Evolutionary conservation across 805 yeast genomes (phyloP).

Genomic region (Barnettozyma sp.): DNA sequence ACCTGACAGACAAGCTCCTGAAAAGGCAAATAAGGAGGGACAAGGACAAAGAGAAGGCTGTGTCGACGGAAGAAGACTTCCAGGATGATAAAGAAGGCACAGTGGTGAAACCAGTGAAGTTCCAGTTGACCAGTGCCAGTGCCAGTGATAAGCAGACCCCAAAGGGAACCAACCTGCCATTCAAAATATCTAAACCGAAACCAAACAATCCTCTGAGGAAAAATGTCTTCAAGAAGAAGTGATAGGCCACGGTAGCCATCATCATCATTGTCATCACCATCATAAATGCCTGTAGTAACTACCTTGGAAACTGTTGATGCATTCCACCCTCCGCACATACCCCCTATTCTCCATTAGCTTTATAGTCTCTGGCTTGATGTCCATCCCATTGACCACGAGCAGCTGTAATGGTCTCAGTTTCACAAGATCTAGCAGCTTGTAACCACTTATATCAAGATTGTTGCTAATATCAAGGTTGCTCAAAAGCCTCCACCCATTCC

Average conservation of each 20-base stretch:
- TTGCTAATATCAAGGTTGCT: conserved; percentile 21
- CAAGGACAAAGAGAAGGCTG: conserved; percentile 10
- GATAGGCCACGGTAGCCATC: no score
- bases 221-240: conserved; percentile 8
- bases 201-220: conserved; percentile 16
- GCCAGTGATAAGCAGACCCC: conserved; percentile 1
- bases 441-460: conserved; percentile 19
- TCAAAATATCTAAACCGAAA: conserved; percentile 16
- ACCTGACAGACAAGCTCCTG: conserved; percentile 33
- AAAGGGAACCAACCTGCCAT: conserved; percentile 15
- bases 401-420: conserved; percentile 10
- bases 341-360: conserved; percentile 12
- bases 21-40: conserved; percentile 49
- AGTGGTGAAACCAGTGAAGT: conserved; percentile 10
- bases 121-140: conserved; percentile 12
- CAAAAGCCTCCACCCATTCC: conserved; percentile 4
- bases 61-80: not conserved
- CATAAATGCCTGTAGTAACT: conserved; percentile 13
- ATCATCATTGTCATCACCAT: no score
- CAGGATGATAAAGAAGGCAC: conserved; percentile 2
- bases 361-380: conserved; percentile 17
- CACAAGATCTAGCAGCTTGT: conserved; percentile 18
- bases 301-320: conserved; percentile 11
- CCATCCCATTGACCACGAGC: conserved; percentile 20
- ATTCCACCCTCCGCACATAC: conserved; percentile 18